Conservation (phyloP, 805 yeast genomes). For the Pachysolen tannophilus region DNA sequence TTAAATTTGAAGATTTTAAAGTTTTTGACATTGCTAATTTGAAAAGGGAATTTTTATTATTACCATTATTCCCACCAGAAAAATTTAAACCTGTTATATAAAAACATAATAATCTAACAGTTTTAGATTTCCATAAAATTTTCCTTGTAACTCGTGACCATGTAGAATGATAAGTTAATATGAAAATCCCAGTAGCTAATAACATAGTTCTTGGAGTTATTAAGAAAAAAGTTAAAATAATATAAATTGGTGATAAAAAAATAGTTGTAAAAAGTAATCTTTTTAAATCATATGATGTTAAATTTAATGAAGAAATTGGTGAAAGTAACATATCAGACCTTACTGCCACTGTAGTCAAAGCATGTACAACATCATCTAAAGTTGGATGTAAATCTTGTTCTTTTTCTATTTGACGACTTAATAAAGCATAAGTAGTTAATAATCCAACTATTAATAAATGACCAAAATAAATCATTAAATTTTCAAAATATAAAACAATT, state of each 20-base stretch:
- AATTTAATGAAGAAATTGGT: slow-evolving; percentile 70
- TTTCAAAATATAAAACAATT: slow-evolving; percentile 68
- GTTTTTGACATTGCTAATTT: slow-evolving; percentile 49
- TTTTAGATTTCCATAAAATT: slow-evolving; percentile 75
- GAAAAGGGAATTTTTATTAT: slow-evolving; percentile 30
- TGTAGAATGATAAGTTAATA: slow-evolving; percentile 79
- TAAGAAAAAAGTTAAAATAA: slow-evolving; percentile 57
- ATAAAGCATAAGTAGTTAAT: slow-evolving; percentile 49
- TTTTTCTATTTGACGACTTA: slow-evolving; percentile 47
- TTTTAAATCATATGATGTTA: slow-evolving; percentile 72
- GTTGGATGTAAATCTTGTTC: slow-evolving; percentile 67
- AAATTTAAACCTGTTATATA: slow-evolving; percentile 86
- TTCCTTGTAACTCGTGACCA: slow-evolving; percentile 79
- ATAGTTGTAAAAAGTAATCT: slow-evolving; percentile 77
- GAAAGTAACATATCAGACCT: slow-evolving; percentile 70
- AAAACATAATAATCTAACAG: slow-evolving; percentile 64
- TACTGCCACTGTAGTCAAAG: slow-evolving; percentile 64
- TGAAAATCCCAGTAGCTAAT: slow-evolving; percentile 47
- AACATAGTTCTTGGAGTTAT: slow-evolving; percentile 65
- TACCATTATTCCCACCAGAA: slow-evolving; percentile 30
- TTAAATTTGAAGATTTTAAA: slow-evolving; percentile 36
- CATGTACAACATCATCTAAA: slow-evolving; percentile 75
- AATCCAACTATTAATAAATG: slow-evolving; percentile 63
- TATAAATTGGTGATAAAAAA: slow-evolving; percentile 78
- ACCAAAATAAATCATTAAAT: slow-evolving; percentile 72